These are phyloP conservation scores for Xylariaceae sp. DNA, from an alignment of 2,329 filamentous ascomycete species.

Conservation along the genomic window DNA sequence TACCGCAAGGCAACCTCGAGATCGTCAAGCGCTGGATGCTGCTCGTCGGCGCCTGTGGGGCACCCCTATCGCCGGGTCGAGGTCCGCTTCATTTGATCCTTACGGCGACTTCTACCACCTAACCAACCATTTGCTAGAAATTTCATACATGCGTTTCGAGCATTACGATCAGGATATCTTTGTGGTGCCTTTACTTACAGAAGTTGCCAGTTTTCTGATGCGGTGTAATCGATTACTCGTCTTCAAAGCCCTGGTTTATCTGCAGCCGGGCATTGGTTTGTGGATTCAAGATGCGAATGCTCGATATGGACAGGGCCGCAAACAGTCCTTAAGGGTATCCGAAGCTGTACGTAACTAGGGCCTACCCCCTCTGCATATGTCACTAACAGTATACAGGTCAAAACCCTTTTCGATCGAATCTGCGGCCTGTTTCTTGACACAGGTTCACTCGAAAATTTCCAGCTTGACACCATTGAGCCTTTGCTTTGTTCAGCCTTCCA, in stretches of 20 bases:
- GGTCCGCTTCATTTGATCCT: constrained; percentile 56
- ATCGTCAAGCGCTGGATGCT: constrained; percentile 65
- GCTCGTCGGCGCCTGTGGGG: constrained; percentile 70
- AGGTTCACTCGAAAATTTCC: constrained; percentile 43
- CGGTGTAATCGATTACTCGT: constrained; percentile 54
- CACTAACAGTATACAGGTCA: constrained; percentile 47
- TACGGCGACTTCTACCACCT: constrained; percentile 69
- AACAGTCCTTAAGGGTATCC: constrained; percentile 44
- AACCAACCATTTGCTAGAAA: constrained; percentile 54
- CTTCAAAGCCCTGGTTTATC: constrained; percentile 56
- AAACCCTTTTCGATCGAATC: constrained; percentile 53
- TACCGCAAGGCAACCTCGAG: constrained; percentile 57
- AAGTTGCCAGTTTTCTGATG: constrained; percentile 55
- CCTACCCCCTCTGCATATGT: background rate
- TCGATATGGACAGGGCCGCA: constrained; percentile 46
- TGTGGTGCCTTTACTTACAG: constrained; percentile 53
- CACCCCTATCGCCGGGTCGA: constrained; percentile 45
- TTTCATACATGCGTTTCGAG: constrained; percentile 54
- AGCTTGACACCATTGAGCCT: constrained; percentile 57
- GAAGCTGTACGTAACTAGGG: constrained; percentile 47
- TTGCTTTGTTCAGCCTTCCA: constrained; percentile 59
- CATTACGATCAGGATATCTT: constrained; percentile 42
- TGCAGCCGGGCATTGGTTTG: constrained; percentile 62
- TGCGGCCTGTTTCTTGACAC: constrained; percentile 43
- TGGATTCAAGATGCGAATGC: constrained; percentile 66